These are phyloP conservation scores for Royoungia palumana DNA, from an alignment of 768 basidiomycete genomes.

Conservation along the genomic window DNA sequence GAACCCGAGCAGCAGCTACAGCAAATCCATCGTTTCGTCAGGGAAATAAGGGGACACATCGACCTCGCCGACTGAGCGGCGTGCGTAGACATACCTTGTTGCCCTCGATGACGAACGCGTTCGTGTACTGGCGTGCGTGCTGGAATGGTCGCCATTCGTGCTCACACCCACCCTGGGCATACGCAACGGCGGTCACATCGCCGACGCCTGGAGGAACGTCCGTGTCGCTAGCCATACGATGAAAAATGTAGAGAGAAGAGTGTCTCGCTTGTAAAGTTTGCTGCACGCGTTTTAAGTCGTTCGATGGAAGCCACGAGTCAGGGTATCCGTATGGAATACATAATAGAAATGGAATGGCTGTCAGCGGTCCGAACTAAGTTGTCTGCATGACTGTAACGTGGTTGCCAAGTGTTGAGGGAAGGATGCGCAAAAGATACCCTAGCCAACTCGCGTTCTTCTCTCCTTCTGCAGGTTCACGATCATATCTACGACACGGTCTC, in stretches of 20 bases:
- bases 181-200: slow-evolving; percentile 24
- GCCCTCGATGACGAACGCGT: slow-evolving; percentile 61
- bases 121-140: slow-evolving; percentile 55
- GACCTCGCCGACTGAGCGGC: not conserved
- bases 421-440: not conserved
- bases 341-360: slow-evolving; percentile 2
- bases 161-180: slow-evolving; percentile 38
- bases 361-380: too few relatives aligned
- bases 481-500: slow-evolving; percentile 74
- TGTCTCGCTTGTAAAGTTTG: not conserved
- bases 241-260: not conserved
- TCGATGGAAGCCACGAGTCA: not conserved
- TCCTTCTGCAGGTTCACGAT: slow-evolving; percentile 40
- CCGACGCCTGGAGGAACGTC: slow-evolving; percentile 43
- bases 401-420: too few relatives aligned
- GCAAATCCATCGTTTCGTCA: too few relatives aligned
- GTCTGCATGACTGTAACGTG: too few relatives aligned
- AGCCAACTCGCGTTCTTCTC: slow-evolving; percentile 22
- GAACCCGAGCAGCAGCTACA: slow-evolving; percentile 68
- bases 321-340: slow-evolving; percentile 9
- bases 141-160: slow-evolving; percentile 47
- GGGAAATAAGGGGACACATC: not conserved
- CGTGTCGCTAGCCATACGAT: slow-evolving; percentile 11
- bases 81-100: slow-evolving; percentile 37
- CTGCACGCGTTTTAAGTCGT: not conserved